Conservation (phyloP, 169 alveolate species). For the Eimeria tenella region DNA sequence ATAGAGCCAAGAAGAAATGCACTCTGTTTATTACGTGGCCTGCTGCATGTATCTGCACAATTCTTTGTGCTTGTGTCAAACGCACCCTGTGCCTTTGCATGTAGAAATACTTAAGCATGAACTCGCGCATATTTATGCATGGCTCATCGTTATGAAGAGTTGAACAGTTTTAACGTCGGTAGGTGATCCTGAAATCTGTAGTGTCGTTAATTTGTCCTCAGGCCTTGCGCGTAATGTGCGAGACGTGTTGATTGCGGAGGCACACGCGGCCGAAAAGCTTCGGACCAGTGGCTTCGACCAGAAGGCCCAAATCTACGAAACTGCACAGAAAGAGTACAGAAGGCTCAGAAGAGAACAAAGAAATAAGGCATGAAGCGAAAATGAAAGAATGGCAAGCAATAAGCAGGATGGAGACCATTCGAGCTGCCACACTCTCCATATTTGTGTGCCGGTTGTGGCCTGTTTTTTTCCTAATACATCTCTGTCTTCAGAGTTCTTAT, state of each 20-base stretch:
- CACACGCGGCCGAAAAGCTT: constrained; percentile 35
- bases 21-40: background rate
- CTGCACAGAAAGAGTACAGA: constrained; percentile 67
- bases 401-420: too few relatives aligned
- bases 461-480: too few relatives aligned
- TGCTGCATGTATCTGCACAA: background rate
- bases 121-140: too few relatives aligned
- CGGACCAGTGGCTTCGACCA: constrained; percentile 58
- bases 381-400: too few relatives aligned
- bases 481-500: too few relatives aligned
- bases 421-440: too few relatives aligned
- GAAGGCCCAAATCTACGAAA: constrained; percentile 69
- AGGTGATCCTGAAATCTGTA: background rate
- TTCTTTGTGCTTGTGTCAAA: background rate
- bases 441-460: too few relatives aligned
- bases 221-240: constrained; percentile 47
- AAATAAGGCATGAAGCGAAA: background rate
- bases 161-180: too few relatives aligned
- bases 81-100: too few relatives aligned
- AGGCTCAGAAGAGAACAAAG: constrained; percentile 34
- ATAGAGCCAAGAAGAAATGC: background rate
- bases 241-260: constrained; percentile 54
- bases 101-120: too few relatives aligned
- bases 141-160: too few relatives aligned
- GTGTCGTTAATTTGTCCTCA: background rate